Conservation (phyloP, 1,284 basidiomycete genomes). For the Irpex lacteus region DNA sequence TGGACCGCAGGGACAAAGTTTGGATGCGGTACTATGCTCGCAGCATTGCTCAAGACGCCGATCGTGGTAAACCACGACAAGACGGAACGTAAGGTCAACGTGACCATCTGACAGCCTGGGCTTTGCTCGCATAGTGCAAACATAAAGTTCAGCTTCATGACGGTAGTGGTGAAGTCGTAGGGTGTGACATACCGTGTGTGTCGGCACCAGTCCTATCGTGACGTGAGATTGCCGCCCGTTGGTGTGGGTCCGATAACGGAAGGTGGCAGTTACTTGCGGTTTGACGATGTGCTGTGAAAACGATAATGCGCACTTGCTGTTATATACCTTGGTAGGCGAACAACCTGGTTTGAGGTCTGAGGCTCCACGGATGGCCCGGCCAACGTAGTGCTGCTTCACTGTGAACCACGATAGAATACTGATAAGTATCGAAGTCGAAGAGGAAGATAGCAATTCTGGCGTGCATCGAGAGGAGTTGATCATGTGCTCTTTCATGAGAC, state of each 20-base stretch:
- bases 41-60: neutral
- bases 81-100: neutral
- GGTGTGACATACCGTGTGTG: neutral
- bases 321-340: neutral
- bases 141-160: neutral
- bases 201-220: neutral
- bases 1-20: slow-evolving; percentile 23
- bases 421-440: neutral
- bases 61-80: neutral
- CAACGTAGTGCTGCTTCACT: neutral
- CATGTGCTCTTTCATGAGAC: neutral
- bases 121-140: neutral
- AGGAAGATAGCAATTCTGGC: neutral
- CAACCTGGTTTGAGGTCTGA: too few relatives aligned
- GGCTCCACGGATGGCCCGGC: too few relatives aligned
- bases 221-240: neutral
- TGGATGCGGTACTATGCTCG: slow-evolving; percentile 8
- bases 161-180: neutral
- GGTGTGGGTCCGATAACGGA: neutral
- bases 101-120: slow-evolving; percentile 3
- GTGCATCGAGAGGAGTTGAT: neutral
- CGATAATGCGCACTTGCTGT: neutral
- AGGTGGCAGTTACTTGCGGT: too few relatives aligned
- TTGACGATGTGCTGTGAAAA: neutral
- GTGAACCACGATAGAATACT: neutral